Evolutionary conservation across 2,329 filamentous ascomycete genomes (phyloP), one percentile per base, ranked within the genome.

Genomic region (Trichothecium sympodiale): DNA sequence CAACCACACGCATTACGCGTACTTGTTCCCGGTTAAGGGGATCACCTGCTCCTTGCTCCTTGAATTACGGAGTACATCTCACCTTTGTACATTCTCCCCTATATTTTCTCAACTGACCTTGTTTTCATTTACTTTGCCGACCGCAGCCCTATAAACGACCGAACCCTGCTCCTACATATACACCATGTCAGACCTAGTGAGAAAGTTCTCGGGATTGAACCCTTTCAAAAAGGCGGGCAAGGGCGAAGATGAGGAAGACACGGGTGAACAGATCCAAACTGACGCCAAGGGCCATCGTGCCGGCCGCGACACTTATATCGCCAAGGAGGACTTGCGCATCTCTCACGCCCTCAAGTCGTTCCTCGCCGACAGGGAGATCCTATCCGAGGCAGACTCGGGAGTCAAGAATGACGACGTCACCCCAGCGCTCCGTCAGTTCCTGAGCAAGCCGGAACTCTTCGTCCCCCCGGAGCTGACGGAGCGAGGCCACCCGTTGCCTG

Each of bases 241-340:
- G 18, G 33, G 33, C 8, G 43, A 47, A 10, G 46, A 59, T 27
- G 51, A 57, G 33, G 57, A 60, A 32, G 56, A 60, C 37, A 38
- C 46, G 5, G 57, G 56, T 33, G 57, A 55, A 15, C 38, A 44
- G 26, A 55, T 60, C 20, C 52, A 48, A 39, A 38, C 42, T 33
- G 48, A 53, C 38, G 69, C 61, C 28, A 59, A 79, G 9, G 77
- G 72, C 2, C 74, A 75, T 23, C 74, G 74, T n/a, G 74, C 74
- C 31, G 73, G 73, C 50, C 62, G 62, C 36, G 57, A 59, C n/a
- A 29, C 20, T 8, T 12, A 32, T n/a, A 63, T 27, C 53, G 56
- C 35, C 65, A 70, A 70, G 41, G 62, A 65, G 29, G 60, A 71
- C 37, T 63, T 82, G 17, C 62, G 68, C 34, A 69, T 81, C 44